Conservation (phyloP, 2,329 filamentous ascomycete genomes). For the Fragosphaeria purpurea region DNA sequence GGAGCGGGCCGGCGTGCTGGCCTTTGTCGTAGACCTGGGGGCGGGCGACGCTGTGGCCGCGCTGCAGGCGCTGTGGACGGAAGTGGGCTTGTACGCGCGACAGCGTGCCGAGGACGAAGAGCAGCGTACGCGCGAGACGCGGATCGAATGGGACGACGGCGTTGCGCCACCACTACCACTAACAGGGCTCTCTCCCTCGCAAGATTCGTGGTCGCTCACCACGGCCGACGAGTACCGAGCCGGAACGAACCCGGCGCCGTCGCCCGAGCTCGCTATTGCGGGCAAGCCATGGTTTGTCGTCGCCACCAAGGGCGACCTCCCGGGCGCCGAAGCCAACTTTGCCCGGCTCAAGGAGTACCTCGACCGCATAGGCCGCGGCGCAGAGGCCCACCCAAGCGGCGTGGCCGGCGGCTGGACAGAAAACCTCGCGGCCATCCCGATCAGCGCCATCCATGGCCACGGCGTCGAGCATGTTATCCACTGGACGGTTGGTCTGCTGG, state of each 20-base stretch:
- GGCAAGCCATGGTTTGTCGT: constrained; percentile 95
- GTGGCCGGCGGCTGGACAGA: constrained; percentile 46
- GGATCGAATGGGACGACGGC: constrained; percentile 50
- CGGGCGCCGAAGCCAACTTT: constrained; percentile 71
- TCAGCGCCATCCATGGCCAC: constrained; percentile 82
- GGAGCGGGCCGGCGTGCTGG: constrained; percentile 83
- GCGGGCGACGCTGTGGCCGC: constrained; percentile 70
- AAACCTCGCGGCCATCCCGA: constrained; percentile 63
- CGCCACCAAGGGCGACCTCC: constrained; percentile 83
- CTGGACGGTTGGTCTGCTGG: constrained; percentile 59
- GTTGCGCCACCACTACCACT: no score
- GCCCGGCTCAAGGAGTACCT: constrained; percentile 60
- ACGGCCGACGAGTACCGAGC: background rate
- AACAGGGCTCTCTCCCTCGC: background rate
- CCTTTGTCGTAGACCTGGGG: constrained; percentile 82
- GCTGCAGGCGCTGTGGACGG: constrained; percentile 75
- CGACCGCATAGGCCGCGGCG: constrained; percentile 50
- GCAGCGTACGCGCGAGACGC: constrained; percentile 47
- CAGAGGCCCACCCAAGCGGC: constrained; percentile 62
- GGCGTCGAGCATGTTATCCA: constrained; percentile 68
- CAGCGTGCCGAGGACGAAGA: constrained; percentile 65
- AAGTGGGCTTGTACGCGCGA: constrained; percentile 79
- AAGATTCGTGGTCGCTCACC: constrained; percentile 17
- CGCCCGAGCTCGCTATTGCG: constrained; percentile 60
- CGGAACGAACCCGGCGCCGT: constrained; percentile 13